Conservation (phyloP, 2,329 filamentous ascomycete species). For the Fonsecaea monophora region DNA sequence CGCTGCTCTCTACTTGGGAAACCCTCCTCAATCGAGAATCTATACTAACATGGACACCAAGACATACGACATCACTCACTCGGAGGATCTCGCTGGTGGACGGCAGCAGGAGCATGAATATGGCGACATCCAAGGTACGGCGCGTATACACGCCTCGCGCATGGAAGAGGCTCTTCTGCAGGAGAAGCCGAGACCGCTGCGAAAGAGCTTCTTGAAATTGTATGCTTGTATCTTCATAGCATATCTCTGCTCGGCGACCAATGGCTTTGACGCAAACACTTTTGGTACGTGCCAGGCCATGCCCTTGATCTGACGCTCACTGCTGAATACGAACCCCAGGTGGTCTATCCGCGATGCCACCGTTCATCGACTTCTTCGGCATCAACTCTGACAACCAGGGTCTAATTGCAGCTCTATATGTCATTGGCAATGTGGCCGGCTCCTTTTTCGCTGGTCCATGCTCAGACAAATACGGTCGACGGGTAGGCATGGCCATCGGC, state of each 20-base stretch:
- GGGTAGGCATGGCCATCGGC: conserved; percentile 43
- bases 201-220: conserved; percentile 20
- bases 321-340: not conserved
- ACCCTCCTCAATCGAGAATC: not conserved
- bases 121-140: not conserved
- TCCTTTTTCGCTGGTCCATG: conserved; percentile 45
- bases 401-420: conserved; percentile 7
- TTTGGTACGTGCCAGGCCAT: conserved; percentile 12
- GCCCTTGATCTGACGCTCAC: not conserved
- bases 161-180: conserved; percentile 18
- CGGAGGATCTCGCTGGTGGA: not conserved
- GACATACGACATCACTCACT: conserved; percentile 12
- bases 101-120: not conserved
- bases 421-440: conserved; percentile 12
- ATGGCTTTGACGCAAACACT: conserved; percentile 20
- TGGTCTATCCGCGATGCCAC: conserved; percentile 18
- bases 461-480: conserved; percentile 48
- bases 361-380: conserved; percentile 17
- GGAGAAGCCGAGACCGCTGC: conserved; percentile 11
- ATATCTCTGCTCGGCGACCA: conserved; percentile 20
- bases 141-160: conserved; percentile 16
- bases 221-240: conserved; percentile 18
- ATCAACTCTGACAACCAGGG: conserved; percentile 17
- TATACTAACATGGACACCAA: conserved; percentile 10
- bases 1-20: not conserved